Evolutionary conservation across 306 rosid species (phyloP).

Genomic region (Cicer judaicum): DNA sequence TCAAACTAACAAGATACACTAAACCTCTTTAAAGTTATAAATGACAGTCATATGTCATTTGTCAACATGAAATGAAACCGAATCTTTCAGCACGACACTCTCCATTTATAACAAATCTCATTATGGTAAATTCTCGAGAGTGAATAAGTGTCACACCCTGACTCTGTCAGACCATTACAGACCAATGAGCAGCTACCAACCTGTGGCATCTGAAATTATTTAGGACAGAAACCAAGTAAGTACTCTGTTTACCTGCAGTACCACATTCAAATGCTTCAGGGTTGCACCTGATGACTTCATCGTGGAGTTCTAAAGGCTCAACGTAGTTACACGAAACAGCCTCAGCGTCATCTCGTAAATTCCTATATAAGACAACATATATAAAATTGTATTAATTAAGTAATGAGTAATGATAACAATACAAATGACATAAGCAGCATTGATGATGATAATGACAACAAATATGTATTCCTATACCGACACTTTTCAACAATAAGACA

Average conservation of each 20-base stretch:
- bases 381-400: conserved; percentile 32
- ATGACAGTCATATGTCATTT: conserved; percentile 29
- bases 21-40: conserved; percentile 20
- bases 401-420: conserved; percentile 6
- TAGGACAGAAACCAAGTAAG: conserved; percentile 56
- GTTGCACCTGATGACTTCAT: conserved; percentile 77
- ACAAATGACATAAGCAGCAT: conserved; percentile 24
- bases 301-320: conserved; percentile 74
- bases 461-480: background rate
- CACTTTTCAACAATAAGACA: conserved; percentile 23
- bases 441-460: background rate
- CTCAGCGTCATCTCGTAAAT: conserved; percentile 69
- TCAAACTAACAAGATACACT: conserved; percentile 27
- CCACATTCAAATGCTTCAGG: conserved; percentile 75
- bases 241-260: conserved; percentile 80
- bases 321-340: conserved; percentile 49
- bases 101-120: conserved; percentile 26
- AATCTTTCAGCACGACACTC: conserved; percentile 16
- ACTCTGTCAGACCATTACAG: conserved; percentile 13
- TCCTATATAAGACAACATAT: conserved; percentile 57
- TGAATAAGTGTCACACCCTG: conserved; percentile 28
- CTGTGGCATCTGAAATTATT: conserved; percentile 34
- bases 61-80: conserved; percentile 25
- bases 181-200: conserved; percentile 36
- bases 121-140: conserved; percentile 11